A percentile compares a stretch with the other conserved stretches of the same genome.
Conservation (phyloP, 257 asterid species). For the Plantago elongata region DNA sequence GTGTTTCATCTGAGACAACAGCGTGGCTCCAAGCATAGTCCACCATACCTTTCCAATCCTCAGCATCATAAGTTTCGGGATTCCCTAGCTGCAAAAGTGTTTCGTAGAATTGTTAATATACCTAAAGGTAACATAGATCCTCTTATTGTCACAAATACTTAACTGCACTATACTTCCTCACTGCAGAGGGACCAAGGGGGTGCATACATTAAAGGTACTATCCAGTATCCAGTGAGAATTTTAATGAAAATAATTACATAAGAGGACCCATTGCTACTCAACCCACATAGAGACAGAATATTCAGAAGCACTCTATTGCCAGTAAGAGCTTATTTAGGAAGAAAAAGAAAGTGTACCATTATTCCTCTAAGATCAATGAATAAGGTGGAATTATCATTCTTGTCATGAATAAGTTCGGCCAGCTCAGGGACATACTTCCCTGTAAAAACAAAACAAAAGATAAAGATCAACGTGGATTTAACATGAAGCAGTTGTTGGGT, state of each 20-base stretch:
- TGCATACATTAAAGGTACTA: too few species aligned
- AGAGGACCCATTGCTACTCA: too few species aligned
- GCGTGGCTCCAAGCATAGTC: conserved; percentile 99
- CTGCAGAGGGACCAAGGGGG: too few species aligned
- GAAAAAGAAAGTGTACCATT: conserved; percentile 41
- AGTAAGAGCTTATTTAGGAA: not conserved
- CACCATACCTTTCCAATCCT: conserved; percentile 87
- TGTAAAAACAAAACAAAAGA: conserved; percentile 13
- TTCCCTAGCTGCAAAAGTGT: conserved; percentile 60
- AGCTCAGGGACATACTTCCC: conserved; percentile 88
- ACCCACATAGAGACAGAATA: too few species aligned
- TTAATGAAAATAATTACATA: too few species aligned
- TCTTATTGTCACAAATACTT: too few species aligned
- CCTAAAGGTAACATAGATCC: too few species aligned
- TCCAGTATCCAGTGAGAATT: too few species aligned
- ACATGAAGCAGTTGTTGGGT: not conserved
- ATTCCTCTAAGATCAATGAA: conserved; percentile 78
- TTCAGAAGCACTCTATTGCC: too few species aligned
- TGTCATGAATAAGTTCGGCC: conserved; percentile 70
- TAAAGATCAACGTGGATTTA: not conserved
- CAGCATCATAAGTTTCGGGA: conserved; percentile 79
- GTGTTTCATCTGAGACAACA: conserved; percentile 88
- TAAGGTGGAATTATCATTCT: conserved; percentile 50
- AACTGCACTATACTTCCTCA: too few species aligned
- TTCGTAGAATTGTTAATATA: not conserved